Percentiles rank a stretch among this genome's conserved stretches.
These are phyloP conservation scores for Wallacemonas sp. DNA, from an alignment of 208 protist genomes.

Conservation along the genomic window DNA sequence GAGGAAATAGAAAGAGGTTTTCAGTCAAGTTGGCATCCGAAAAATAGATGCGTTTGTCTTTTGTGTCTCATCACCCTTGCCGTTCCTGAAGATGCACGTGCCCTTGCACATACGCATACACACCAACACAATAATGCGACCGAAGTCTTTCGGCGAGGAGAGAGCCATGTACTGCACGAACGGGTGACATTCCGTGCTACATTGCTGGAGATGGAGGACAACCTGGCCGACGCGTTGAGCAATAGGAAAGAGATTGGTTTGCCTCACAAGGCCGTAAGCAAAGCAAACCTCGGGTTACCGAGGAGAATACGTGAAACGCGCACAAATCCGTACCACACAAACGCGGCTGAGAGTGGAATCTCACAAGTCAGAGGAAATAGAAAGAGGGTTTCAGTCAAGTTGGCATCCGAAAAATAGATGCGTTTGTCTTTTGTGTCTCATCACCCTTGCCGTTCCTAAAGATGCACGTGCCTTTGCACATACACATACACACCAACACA, in stretches of 20 bases:
- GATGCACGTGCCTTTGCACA: too few species aligned
- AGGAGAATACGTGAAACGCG: too few species aligned
- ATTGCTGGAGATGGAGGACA: not conserved
- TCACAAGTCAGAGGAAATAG: slow-evolving; percentile 9
- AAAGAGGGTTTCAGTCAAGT: slow-evolving; percentile 25
- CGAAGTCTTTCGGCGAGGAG: too few species aligned
- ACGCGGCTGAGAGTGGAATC: too few species aligned
- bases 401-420: slow-evolving; percentile 49
- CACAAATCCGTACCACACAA: too few species aligned
- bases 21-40: slow-evolving; percentile 28
- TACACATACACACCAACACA: slow-evolving; percentile 3
- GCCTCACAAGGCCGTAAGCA: too few species aligned
- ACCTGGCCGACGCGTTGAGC: not conserved
- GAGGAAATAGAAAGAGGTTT: slow-evolving; percentile 17
- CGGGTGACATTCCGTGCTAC: too few species aligned
- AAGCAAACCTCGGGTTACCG: too few species aligned
- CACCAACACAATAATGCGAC: not conserved
- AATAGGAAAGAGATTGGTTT: too few species aligned
- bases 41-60: slow-evolving; percentile 53
- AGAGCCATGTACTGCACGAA: too few species aligned
- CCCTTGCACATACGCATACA: slow-evolving; percentile 9
- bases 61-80: slow-evolving; percentile 23
- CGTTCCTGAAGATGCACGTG: too few species aligned
- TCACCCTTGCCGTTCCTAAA: slow-evolving; percentile 21
- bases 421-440: slow-evolving; percentile 32